Evolutionary conservation across 108 stramenopile species (phyloP), one percentile per base, ranked within the genome.

Genomic region (Chaetoceros tenuissimus): DNA sequence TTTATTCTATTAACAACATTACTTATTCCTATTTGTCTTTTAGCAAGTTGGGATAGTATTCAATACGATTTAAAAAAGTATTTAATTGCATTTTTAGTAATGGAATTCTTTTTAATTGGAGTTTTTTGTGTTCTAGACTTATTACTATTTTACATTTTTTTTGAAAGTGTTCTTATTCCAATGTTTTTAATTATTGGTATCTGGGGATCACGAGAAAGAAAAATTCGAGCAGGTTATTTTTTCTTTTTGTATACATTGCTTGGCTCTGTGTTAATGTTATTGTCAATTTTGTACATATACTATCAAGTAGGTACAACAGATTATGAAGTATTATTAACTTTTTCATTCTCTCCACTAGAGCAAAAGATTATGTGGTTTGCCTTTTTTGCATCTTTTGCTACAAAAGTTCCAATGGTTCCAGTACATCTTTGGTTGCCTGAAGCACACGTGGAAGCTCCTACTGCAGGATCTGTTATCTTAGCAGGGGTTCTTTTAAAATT

Each of bases 371-470:
- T 73, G n/a, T 73, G 67, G 66, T 67, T 64, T 40, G 34, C 34
- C 8, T 68, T 68, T 69, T 74, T 74, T 65, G 29, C 61, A 30
- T 64, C 60, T 17, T 74, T 74, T 63, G 66, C 73, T 50, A 50
- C 47, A n/a, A 74, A 74, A 55, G 63, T 74, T 24, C 73, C 73
- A 0, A 68, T 67, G 60, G 24, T 62, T 40, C 73, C 66, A 24
- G 59, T 74, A 48, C 73, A 74, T 69, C 31, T 67, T 24, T 74
- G 73, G 74, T 61, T 75, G 45, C 74, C 68, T 1, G 68, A 75
- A 71, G 68, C 68, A 19, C 68, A 75, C 46, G 74, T 75, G 23
- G 74, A 75, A 70, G 74, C 74, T 18, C 74, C 74, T 48, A 75
- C 74, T 10, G 62, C 64, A 34, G 74, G 74, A 18, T 75, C 74